These are phyloP conservation scores for Spiraea crenata DNA, from an alignment of 331 rosid genomes.

Conservation along the genomic window DNA sequence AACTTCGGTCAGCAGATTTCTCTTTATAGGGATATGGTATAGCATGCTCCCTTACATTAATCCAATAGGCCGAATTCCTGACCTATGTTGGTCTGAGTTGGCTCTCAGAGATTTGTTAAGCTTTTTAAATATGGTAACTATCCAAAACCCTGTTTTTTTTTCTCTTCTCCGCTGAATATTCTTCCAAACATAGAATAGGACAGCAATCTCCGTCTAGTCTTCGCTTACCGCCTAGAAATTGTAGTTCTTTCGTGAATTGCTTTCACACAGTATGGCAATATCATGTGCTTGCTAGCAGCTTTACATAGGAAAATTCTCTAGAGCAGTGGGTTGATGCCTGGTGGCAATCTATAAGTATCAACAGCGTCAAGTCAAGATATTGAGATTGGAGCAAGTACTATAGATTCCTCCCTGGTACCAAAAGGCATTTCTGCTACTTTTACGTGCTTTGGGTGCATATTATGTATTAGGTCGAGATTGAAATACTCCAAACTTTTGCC, in stretches of 20 bases:
- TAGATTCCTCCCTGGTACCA: too few species aligned
- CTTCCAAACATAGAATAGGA: background rate
- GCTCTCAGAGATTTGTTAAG: background rate
- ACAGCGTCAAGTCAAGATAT: too few species aligned
- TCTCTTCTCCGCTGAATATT: background rate
- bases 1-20: background rate
- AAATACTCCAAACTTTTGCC: background rate
- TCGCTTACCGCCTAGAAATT: background rate
- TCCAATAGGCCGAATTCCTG: too few species aligned
- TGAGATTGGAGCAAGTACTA: too few species aligned
- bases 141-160: background rate
- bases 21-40: background rate
- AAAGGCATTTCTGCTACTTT: background rate
- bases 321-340: background rate
- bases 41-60: background rate
- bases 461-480: background rate
- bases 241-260: background rate
- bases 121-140: background rate
- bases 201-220: background rate
- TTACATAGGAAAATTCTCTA: background rate
- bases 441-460: background rate
- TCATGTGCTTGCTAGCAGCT: background rate
- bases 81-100: background rate
- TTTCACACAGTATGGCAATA: background rate
- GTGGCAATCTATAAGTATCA: too few species aligned